Percentiles rank a stretch among this genome's conserved stretches.
Conservation (phyloP, 2,329 filamentous ascomycete genomes). For the Claviceps quebecensis region DNA sequence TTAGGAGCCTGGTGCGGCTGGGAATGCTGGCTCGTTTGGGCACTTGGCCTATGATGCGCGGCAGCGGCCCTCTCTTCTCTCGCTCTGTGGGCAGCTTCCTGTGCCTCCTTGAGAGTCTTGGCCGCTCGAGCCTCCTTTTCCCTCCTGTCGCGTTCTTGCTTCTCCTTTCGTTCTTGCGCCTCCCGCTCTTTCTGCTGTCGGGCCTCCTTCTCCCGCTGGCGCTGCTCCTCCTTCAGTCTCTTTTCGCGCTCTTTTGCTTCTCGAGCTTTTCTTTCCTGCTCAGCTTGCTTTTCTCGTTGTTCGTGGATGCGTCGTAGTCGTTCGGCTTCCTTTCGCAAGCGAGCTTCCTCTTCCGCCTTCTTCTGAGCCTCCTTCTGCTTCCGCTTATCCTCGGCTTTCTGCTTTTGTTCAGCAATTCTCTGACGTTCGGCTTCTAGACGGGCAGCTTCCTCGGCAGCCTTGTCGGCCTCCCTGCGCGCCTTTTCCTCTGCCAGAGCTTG, state of each 20-base stretch:
- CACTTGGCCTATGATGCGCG: conserved; percentile 16
- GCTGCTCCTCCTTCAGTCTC: conserved; percentile 70
- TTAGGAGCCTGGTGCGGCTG: conserved; percentile 9
- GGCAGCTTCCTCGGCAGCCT: conserved; percentile 72
- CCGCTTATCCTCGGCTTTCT: conserved; percentile 77
- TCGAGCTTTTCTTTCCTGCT: conserved; percentile 66
- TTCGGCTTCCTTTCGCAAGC: conserved; percentile 71
- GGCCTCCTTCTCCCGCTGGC: conserved; percentile 64
- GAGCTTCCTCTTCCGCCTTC: conserved; percentile 82
- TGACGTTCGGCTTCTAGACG: conserved; percentile 62
- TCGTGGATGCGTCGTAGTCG: conserved; percentile 66
- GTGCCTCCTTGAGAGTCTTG: conserved; percentile 45
- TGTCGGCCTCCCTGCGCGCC: conserved; percentile 74
- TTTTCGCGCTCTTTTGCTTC: conserved; percentile 56
- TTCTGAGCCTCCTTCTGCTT: conserved; percentile 84
- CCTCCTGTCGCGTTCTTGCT: conserved; percentile 48
- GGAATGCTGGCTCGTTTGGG: conserved; percentile 18
- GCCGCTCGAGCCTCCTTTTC: conserved; percentile 43
- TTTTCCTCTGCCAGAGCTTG: conserved; percentile 83
- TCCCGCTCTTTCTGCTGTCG: conserved; percentile 60
- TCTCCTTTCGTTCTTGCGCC: conserved; percentile 45
- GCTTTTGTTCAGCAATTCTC: conserved; percentile 65
- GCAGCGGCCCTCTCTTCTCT: conserved; percentile 41
- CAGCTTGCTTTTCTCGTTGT: conserved; percentile 72
- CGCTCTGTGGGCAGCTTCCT: conserved; percentile 44